Percentiles rank a stretch among this genome's conserved stretches.
Conservation (phyloP, 2,329 filamentous ascomycete species). For the Colletotrichum filicis region DNA sequence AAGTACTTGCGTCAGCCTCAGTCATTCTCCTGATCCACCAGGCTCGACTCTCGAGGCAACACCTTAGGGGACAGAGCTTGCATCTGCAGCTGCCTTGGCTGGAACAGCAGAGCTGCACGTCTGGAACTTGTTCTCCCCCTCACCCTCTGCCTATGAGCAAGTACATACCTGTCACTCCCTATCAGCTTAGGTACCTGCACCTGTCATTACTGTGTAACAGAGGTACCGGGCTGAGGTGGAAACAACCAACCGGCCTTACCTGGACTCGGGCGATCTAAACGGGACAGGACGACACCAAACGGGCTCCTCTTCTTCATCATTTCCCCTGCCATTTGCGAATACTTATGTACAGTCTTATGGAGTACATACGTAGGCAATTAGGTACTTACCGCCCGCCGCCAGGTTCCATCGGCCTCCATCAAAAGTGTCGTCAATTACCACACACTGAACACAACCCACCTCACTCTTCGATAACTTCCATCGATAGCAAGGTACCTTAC, state of each 20-base stretch:
- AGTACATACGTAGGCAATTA: too few species aligned
- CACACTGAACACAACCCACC: neutral
- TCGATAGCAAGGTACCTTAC: neutral
- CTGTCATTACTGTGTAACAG: neutral
- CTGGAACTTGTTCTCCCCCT: neutral
- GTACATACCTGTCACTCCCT: too few species aligned
- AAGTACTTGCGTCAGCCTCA: neutral
- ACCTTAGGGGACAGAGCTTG: neutral
- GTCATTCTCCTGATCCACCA: too few species aligned
- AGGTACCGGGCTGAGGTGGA: neutral
- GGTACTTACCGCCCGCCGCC: neutral
- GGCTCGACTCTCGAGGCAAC: too few species aligned
- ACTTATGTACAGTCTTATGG: too few species aligned
- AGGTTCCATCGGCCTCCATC: conserved; percentile 7
- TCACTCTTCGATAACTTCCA: neutral
- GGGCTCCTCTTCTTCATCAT: neutral
- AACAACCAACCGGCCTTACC: neutral
- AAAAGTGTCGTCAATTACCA: conserved; percentile 26
- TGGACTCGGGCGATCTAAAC: neutral
- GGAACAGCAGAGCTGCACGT: neutral
- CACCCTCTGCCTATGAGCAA: too few species aligned
- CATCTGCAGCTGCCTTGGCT: neutral
- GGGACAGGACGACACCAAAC: neutral
- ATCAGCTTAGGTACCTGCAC: neutral
- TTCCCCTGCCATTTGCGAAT: neutral